These are phyloP conservation scores for Aspergillus piperis DNA, from an alignment of 2,329 filamentous ascomycete genomes.

Conservation along the genomic window DNA sequence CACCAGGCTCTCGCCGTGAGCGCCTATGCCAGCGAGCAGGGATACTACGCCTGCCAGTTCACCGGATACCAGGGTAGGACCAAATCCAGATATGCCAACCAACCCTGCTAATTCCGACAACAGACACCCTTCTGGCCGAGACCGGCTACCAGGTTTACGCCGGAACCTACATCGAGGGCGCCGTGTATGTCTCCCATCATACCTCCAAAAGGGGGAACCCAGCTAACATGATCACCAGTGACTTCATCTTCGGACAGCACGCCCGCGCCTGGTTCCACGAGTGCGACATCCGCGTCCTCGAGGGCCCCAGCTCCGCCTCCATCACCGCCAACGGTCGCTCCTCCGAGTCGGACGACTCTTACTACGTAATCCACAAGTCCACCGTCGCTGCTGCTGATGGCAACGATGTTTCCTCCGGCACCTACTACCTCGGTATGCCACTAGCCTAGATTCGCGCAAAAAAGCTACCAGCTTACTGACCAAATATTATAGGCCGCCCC, in stretches of 20 bases:
- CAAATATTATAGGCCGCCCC: constrained; percentile 2
- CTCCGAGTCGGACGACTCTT: constrained; percentile 43
- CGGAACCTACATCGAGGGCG: constrained; percentile 58
- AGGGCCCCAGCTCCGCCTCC: constrained; percentile 39
- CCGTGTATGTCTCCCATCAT: constrained; percentile 35
- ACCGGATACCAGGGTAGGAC: constrained; percentile 53
- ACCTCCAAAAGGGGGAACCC: background rate
- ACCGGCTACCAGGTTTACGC: constrained; percentile 59
- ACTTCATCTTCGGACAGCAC: constrained; percentile 62
- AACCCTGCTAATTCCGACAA: background rate
- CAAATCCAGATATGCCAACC: background rate
- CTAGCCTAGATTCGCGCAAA: background rate
- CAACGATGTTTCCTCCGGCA: constrained; percentile 9
- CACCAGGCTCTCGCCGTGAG: constrained; percentile 50
- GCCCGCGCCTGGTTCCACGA: constrained; percentile 55
- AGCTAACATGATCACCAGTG: constrained; percentile 24
- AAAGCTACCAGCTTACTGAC: background rate
- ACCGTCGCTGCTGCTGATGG: constrained; percentile 35
- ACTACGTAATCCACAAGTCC: constrained; percentile 60
- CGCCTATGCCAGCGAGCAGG: constrained; percentile 54
- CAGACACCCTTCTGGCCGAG: constrained; percentile 53
- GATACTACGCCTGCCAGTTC: constrained; percentile 60
- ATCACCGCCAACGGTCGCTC: constrained; percentile 51
- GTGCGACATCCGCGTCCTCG: constrained; percentile 51
- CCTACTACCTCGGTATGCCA: constrained; percentile 12